phyloP scores from a whole-genome alignment of 768 basidiomycete species.

The Amanita pallidorosea region DNA sequence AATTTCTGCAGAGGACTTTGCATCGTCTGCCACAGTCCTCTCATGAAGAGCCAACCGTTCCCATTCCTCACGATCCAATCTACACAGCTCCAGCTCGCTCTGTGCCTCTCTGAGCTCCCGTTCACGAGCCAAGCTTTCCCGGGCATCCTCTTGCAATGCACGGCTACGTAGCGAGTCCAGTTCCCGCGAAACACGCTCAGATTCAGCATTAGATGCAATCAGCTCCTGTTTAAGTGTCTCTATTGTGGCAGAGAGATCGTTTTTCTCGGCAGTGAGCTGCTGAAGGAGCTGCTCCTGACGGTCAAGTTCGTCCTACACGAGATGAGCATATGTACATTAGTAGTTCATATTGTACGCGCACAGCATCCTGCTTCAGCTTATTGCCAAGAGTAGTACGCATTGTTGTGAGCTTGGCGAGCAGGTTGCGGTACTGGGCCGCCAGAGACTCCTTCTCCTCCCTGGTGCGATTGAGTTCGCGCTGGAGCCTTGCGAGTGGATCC shows the following conservation, averaged over 20 bases:
- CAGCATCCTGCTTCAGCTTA: constrained; percentile 94
- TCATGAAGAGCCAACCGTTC: constrained; percentile 45
- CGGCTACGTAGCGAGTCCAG: constrained; percentile 57
- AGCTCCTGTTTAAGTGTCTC: constrained; percentile 79
- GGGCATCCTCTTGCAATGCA: constrained; percentile 55
- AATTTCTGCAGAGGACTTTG: constrained; percentile 42
- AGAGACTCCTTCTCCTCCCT: constrained; percentile 84
- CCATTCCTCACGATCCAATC: constrained; percentile 67
- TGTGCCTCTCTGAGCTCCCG: constrained; percentile 73
- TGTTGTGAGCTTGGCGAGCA: constrained; percentile 80
- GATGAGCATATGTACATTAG: constrained; percentile 3
- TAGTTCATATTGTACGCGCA: constrained; percentile 24
- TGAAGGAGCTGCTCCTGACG: constrained; percentile 79
- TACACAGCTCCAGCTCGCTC: constrained; percentile 78
- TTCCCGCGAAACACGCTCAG: constrained; percentile 57
- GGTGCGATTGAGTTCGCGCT: constrained; percentile 65
- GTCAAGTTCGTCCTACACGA: constrained; percentile 91
- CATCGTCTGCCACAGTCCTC: constrained; percentile 61
- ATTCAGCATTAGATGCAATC: constrained; percentile 63
- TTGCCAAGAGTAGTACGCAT: constrained; percentile 93
- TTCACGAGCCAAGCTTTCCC: constrained; percentile 63
- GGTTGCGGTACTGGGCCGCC: constrained; percentile 72
- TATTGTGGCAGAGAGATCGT: constrained; percentile 59
- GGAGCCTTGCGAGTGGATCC: constrained; percentile 49
- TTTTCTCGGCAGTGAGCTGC: constrained; percentile 66